These are phyloP conservation scores for Penicillium crystallinum DNA, from an alignment of 495 filamentous ascomycete genomes.

Conservation along the genomic window DNA sequence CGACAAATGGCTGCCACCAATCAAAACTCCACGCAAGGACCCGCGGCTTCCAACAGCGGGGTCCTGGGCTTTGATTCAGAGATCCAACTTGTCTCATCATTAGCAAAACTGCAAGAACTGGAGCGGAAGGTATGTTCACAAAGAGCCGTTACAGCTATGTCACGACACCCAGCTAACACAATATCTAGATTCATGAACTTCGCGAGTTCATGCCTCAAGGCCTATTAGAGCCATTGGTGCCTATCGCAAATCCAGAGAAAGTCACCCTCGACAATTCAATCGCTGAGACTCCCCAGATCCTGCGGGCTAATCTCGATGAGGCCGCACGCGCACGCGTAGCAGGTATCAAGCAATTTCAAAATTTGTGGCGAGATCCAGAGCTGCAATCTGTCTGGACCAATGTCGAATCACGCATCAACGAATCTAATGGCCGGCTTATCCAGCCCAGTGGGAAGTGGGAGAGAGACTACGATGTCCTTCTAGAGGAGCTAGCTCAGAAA, in stretches of 20 bases:
- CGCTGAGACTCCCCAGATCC: conserved; percentile 24
- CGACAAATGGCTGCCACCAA: conserved; percentile 1
- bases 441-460: conserved; percentile 41
- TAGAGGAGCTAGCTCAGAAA: conserved; percentile 27
- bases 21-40: not conserved
- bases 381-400: conserved; percentile 35
- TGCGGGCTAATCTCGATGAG: conserved; percentile 25
- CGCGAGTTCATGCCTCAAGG: conserved; percentile 38
- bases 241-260: conserved; percentile 26
- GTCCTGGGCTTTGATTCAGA: conserved; percentile 25
- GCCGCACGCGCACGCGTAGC: conserved; percentile 23
- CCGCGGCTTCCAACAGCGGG: not conserved
- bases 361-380: conserved; percentile 33
- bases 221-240: conserved; percentile 31
- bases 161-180: conserved; percentile 2
- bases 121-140: conserved; percentile 30
- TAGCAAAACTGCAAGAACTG: conserved; percentile 41
- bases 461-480: conserved; percentile 34
- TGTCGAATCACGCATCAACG: conserved; percentile 30
- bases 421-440: conserved; percentile 32
- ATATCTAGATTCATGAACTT: conserved; percentile 36
- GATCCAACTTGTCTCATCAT: conserved; percentile 38
- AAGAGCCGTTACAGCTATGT: not conserved
- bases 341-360: conserved; percentile 30
- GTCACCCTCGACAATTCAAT: conserved; percentile 8